Evolutionary conservation across 495 filamentous ascomycete genomes (phyloP), one percentile per base, ranked within the genome.

Genomic region (Halenospora varia): DNA sequence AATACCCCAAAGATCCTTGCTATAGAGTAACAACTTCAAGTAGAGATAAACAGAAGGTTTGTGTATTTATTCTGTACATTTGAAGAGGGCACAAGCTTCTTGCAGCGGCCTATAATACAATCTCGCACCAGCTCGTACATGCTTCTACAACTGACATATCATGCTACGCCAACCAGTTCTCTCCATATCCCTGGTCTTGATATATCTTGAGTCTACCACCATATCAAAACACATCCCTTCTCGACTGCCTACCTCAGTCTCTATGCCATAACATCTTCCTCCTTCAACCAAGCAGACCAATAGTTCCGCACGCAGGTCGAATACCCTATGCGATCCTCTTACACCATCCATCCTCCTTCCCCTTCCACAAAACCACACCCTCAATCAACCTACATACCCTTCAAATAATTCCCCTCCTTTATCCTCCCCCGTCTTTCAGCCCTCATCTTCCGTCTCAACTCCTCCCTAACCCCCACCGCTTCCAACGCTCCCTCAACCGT

Each of bases 361-460:
- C 29, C 10, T 13, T 45, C 35, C 39, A 45, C 10, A 35, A 35
- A 10, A 15, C 17, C 39, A 25, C 17, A 44, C 48, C 55, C 10
- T 18, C n/a, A 47, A 46, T 17, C 35, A 52, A 4, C 44, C 45
- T 24, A 63, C 51, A 63, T 57, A 29, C 61, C 53, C 61, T 63
- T 63, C 55, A 98, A 81, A 81, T 94, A 98, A 75, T 98, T 98
- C 55, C 65, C 78, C 75, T 97, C 94, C 78, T 93, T 94, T 64
- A 98, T 97, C 63, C 75, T 79, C 60, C 79, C 84, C 66, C 88
- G 83, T 66, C 90, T 80, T 62, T 90, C 85, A 61, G 77, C 80
- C 66, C 92, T 78, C 77, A 90, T 79, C 9, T 83, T 79, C 70
- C 79, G 82, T 65, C 77, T 86, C 57, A 97, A 73, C 55, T 86